A percentile compares a stretch with the other conserved stretches of the same genome.
Conservation (phyloP, 768 basidiomycete species). For the Lactifluus pinguis region DNA sequence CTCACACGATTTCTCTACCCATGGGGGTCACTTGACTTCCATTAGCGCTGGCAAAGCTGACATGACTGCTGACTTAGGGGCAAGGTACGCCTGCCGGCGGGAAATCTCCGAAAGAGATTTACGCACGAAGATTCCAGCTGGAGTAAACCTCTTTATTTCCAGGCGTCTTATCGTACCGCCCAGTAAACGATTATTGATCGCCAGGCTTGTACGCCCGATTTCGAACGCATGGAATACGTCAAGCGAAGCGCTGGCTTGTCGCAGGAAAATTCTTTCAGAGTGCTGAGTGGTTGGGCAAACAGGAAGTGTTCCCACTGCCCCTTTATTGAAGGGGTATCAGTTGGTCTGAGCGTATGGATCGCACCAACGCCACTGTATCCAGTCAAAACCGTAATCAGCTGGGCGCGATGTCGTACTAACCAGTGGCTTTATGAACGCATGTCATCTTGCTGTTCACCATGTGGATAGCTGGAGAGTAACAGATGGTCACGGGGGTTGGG, state of each 20-base stretch:
- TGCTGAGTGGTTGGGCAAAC: not conserved
- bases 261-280: not conserved
- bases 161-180: not conserved
- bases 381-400: not conserved
- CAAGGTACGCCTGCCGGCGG: not conserved
- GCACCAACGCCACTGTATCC: not conserved
- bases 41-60: not conserved
- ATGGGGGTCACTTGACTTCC: not conserved
- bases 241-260: not conserved
- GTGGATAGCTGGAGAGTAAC: not conserved
- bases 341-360: slow-evolving; percentile 2
- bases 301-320: not conserved
- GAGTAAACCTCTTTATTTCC: not conserved
- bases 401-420: not conserved
- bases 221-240: not conserved
- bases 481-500: no score
- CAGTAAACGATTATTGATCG: not conserved
- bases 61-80: not conserved
- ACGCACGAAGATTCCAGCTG: not conserved
- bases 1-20: not conserved
- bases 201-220: not conserved
- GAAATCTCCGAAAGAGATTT: not conserved
- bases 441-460: not conserved
- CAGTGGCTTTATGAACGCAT: not conserved
- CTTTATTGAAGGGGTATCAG: not conserved